Conservation (phyloP, 805 yeast genomes). For the Kurtzmaniella fragi region DNA sequence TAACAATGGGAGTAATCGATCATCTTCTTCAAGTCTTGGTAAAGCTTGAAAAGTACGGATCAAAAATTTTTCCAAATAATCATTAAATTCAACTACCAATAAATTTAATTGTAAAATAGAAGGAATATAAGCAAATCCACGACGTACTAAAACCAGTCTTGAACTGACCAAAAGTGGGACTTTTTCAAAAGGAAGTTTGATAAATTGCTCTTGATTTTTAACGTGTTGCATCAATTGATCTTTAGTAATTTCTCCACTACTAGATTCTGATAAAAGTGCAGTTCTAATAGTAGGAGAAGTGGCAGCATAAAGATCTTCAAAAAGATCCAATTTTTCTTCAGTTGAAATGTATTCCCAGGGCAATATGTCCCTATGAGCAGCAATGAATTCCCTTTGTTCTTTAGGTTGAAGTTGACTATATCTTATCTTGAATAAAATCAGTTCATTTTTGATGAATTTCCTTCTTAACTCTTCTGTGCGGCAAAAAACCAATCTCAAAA, state of each 20-base stretch:
- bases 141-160: slow-evolving; percentile 61
- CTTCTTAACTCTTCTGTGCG: slow-evolving; percentile 77
- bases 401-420: slow-evolving; percentile 54
- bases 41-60: slow-evolving; percentile 67
- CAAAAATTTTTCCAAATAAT: slow-evolving; percentile 46
- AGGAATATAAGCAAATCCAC: slow-evolving; percentile 83
- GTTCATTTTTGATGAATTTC: slow-evolving; percentile 75
- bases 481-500: slow-evolving; percentile 84
- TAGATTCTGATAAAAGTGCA: slow-evolving; percentile 27
- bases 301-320: slow-evolving; percentile 50
- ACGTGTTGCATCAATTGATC: slow-evolving; percentile 52
- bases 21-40: slow-evolving; percentile 88
- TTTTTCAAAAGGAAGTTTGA: slow-evolving; percentile 82
- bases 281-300: slow-evolving; percentile 41
- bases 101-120: slow-evolving; percentile 71
- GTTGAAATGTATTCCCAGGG: slow-evolving; percentile 66
- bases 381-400: slow-evolving; percentile 72
- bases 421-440: slow-evolving; percentile 67
- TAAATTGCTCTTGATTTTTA: slow-evolving; percentile 54
- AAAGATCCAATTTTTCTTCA: slow-evolving; percentile 52
- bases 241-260: slow-evolving; percentile 20
- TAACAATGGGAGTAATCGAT: slow-evolving; percentile 78
- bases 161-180: slow-evolving; percentile 72
- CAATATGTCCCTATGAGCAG: slow-evolving; percentile 46
- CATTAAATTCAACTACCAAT: slow-evolving; percentile 63